Base-by-base conservation (phyloP, 345 rosid genomes). In the Moringa oleifera region DNA sequence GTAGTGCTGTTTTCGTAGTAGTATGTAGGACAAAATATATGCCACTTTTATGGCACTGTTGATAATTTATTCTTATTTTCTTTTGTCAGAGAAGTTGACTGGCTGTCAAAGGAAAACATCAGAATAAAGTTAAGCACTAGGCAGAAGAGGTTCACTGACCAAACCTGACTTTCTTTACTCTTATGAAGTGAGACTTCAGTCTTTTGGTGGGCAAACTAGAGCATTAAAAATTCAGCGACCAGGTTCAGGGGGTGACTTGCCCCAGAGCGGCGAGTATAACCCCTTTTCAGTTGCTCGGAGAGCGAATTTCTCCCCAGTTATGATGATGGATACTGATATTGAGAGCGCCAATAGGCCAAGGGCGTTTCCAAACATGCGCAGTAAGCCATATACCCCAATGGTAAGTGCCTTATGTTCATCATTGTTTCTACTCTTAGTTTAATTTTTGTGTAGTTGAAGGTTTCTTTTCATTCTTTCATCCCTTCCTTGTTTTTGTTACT, bases 331-430 rank as follows among this genome's bases (percentile, higher is more conserved):
- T 77, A 95, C 86, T 73, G 97, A 90, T 66, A 54, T 90, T 59
- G 97, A 94, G 88, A 81, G 73, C 73, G 93, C 89, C 53, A 70
- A 68, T 55, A 82, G 90, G 81, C 87, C 85, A 0, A 88, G 97
- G 86, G 79, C 81, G 15, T 94, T 94, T 70, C 99, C 99, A 57
- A 83, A 58, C 74, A 88, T 90, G 99, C 89, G 96, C 24, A 80
- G 69, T 59, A 94, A 89, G 79, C 70, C 96, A 16, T 85, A 90
- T 68, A 76, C 79, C 28, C 96, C 96, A 28, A 55, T 76, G 83
- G 99, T 88, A 69, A 74, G 82, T 28, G 53, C 6, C 25, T 53
- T 20, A 21, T 20, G 4, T 53, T 4, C 13, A 41, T 41, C 17
- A 5, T 41, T 11, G 9, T 41, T 41, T 41, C 17, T 7, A 18